These are phyloP conservation scores for Millerozyma miso DNA, from an alignment of 805 yeast genomes.

Conservation along the genomic window DNA sequence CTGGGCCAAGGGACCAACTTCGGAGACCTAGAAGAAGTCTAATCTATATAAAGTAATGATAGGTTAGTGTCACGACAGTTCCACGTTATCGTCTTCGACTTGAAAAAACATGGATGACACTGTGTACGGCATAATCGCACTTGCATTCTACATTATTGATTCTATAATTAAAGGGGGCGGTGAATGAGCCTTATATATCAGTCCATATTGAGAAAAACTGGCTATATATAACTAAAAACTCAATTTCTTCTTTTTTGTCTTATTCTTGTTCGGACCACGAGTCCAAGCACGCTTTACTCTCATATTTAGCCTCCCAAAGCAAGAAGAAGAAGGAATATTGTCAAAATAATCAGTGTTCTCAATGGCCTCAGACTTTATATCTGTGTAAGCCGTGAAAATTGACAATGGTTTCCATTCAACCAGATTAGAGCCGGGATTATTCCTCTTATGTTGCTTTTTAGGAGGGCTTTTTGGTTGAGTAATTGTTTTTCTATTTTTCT, in stretches of 20 bases:
- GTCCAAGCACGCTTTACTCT: slow-evolving; percentile 36
- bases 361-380: slow-evolving; percentile 22
- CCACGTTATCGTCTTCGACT: too few relatives aligned
- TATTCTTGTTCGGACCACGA: slow-evolving; percentile 17
- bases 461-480: not conserved
- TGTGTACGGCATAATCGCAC: too few relatives aligned
- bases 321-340: slow-evolving; percentile 25
- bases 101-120: too few relatives aligned
- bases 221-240: not conserved
- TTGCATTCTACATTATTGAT: not conserved
- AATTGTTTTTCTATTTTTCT: not conserved
- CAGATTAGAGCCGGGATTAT: slow-evolving; percentile 10
- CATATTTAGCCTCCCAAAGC: slow-evolving; percentile 40
- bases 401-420: slow-evolving; percentile 30
- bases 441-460: slow-evolving; percentile 7
- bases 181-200: too few relatives aligned
- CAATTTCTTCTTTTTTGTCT: not conserved
- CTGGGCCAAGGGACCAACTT: slow-evolving; percentile 48
- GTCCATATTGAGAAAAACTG: not conserved
- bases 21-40: too few relatives aligned
- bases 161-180: not conserved
- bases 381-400: slow-evolving; percentile 29
- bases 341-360: slow-evolving; percentile 26
- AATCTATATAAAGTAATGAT: too few relatives aligned
- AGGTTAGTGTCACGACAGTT: too few relatives aligned